Percentiles rank a stretch among this genome's conserved stretches.
Conservation (phyloP, 1,139 yeast genomes). For the Suhomyces bolitotheri region DNA sequence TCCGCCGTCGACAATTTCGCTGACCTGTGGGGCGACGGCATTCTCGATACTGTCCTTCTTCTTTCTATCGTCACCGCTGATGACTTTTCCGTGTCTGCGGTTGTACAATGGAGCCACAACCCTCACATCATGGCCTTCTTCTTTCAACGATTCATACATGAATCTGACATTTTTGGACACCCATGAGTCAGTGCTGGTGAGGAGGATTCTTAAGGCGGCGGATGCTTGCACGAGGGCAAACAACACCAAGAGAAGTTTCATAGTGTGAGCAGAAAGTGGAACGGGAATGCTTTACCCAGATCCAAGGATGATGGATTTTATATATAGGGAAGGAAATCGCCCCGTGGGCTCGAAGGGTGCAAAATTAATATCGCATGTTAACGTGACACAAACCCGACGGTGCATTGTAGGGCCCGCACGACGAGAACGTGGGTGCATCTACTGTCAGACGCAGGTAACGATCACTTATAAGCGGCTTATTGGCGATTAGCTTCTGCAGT, state of each 20-base stretch:
- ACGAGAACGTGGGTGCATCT: too few relatives aligned
- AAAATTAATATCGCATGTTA: too few relatives aligned
- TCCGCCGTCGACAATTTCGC: constrained; percentile 28
- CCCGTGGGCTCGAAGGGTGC: constrained; percentile 10
- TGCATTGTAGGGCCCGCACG: too few relatives aligned
- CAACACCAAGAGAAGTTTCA: constrained; percentile 8
- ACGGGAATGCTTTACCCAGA: background rate
- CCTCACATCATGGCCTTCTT: constrained; percentile 32
- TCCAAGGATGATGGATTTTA: too few relatives aligned
- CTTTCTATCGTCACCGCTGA: background rate
- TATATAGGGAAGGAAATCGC: too few relatives aligned
- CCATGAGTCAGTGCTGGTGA: constrained; percentile 44
- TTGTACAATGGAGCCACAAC: constrained; percentile 37
- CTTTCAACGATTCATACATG: constrained; percentile 27
- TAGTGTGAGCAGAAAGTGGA: background rate
- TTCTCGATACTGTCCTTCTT: constrained; percentile 1
- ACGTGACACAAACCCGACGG: too few relatives aligned
- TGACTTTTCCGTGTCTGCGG: constrained; percentile 1
- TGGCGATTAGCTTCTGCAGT: too few relatives aligned
- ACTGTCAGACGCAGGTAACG: too few relatives aligned
- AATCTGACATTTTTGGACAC: constrained; percentile 36
- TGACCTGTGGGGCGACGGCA: constrained; percentile 4
- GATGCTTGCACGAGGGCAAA: constrained; percentile 9
- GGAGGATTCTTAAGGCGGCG: constrained; percentile 29
- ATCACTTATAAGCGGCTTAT: too few relatives aligned